Evolutionary conservation across 169 alveolate species (phyloP).

Genomic region (Theileria annulata): DNA sequence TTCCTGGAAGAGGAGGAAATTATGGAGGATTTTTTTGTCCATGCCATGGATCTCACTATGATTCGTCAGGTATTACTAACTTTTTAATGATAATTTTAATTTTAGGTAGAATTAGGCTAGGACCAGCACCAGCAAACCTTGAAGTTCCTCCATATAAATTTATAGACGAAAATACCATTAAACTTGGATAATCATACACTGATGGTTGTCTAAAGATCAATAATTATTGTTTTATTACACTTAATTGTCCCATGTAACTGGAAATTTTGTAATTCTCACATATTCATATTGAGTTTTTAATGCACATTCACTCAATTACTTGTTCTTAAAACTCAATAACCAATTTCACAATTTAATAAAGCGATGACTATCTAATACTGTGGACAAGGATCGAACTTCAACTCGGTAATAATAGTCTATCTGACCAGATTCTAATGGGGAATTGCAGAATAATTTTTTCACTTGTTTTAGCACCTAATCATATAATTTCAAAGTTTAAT

Average conservation of each 20-base stretch:
- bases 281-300: neutral
- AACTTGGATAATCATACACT: conserved; percentile 67
- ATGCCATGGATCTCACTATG: conserved; percentile 88
- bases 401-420: neutral
- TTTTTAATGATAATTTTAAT: neutral
- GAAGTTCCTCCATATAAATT: conserved; percentile 84
- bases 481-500: neutral
- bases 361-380: no score
- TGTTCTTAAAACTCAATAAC: neutral
- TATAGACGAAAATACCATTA: conserved; percentile 82
- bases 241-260: neutral
- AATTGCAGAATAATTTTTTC: neutral
- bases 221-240: neutral
- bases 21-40: conserved; percentile 86
- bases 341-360: neutral
- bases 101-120: conserved; percentile 82
- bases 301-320: neutral
- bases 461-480: neutral
- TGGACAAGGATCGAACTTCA: neutral
- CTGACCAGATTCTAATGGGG: conserved; percentile 13
- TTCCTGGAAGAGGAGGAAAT: conserved; percentile 82
- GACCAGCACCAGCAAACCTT: conserved; percentile 87
- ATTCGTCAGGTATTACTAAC: conserved; percentile 73
- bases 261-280: neutral
- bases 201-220: neutral